Base-by-base conservation (phyloP, 2,329 filamentous ascomycete species). In the Pseudogymnoascus sp. region DNA sequence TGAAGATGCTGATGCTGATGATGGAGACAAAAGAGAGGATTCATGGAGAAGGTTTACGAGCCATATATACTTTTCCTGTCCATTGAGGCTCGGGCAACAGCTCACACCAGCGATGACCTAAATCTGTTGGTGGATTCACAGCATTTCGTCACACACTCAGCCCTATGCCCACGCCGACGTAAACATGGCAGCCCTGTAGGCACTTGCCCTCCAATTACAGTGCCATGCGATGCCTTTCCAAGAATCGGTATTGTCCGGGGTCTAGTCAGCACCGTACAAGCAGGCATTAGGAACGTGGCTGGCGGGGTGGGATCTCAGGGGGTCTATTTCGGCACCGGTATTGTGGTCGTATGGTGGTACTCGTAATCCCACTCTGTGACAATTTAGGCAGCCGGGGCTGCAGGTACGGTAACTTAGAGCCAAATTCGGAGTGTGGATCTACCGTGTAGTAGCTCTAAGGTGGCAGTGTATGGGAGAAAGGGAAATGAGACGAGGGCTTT, bases 261-360 rank as follows among this genome's bases (percentile, higher is more conserved):
- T 52, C 45, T 52, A 52, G 45, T 52, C 45, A 52, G 45, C 45
- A 26, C 45, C 18, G 26, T 15, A 52, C 45, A 52, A 52, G 15
- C 45, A 52, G 45, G 45, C 45, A 52, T 52, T 28, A n/a, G 15
- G 26, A 52, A 52, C 45, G 45, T 52, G 45, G 45, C 45, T 52
- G 45, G 45, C 26, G 45, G 45, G 45, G 10, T 52, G 15, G 45
- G 45, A 52, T 52, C 45, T 52, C 45, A 30, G 26, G 45, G 45
- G 15, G 45, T 52, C 45, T 52, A 52, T 52, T 52, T 52, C 45
- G 45, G 45, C 45, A 30, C 26, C 45, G 45, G 21, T 18, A 6
- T 52, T 52, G 9, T 30, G 41, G 45, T 52, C 26, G 45, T 13
- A 30, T 30, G 39, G 45, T 13, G 19, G 39, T 19, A 26, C 45